Evolutionary conservation across 495 filamentous ascomycete genomes (phyloP).

Genomic region (Jackrogersella minutella): DNA sequence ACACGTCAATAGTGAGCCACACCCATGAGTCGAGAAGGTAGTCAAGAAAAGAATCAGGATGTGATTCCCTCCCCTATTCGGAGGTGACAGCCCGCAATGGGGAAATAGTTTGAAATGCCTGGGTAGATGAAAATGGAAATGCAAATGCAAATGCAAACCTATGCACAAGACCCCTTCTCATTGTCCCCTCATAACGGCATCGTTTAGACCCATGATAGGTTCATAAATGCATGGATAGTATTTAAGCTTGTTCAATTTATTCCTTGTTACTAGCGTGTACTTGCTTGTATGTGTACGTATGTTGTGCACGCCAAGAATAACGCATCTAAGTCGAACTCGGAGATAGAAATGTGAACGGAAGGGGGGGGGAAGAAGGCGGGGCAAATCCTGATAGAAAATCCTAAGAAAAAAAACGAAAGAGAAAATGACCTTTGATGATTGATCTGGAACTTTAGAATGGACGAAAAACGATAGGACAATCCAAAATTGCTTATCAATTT

Average conservation of each 20-base stretch:
- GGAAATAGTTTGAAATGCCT: too few species aligned
- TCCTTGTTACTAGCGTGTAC: not conserved
- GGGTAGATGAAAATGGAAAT: not conserved
- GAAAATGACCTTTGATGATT: too few species aligned
- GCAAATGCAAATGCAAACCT: not conserved
- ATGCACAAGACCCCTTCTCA: not conserved
- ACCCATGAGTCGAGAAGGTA: not conserved
- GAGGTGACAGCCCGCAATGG: conserved; percentile 1
- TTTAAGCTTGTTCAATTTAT: too few species aligned
- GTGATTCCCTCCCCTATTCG: conserved; percentile 13
- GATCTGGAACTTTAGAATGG: conserved; percentile 2
- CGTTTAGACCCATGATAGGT: not conserved
- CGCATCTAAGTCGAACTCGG: conserved; percentile 16
- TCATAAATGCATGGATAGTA: not conserved
- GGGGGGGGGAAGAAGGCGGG: not conserved
- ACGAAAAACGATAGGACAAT: conserved; percentile 30
- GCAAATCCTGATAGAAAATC: not conserved
- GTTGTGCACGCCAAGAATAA: conserved; percentile 25
- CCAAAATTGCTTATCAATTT: conserved; percentile 4
- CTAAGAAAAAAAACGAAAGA: not conserved
- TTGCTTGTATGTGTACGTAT: not conserved
- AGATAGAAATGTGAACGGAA: conserved; percentile 35
- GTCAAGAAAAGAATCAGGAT: not conserved
- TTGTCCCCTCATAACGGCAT: conserved; percentile 3
- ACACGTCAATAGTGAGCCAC: not conserved